Conservation (phyloP, 1,284 basidiomycete species). For the Meira miltonrushii region DNA sequence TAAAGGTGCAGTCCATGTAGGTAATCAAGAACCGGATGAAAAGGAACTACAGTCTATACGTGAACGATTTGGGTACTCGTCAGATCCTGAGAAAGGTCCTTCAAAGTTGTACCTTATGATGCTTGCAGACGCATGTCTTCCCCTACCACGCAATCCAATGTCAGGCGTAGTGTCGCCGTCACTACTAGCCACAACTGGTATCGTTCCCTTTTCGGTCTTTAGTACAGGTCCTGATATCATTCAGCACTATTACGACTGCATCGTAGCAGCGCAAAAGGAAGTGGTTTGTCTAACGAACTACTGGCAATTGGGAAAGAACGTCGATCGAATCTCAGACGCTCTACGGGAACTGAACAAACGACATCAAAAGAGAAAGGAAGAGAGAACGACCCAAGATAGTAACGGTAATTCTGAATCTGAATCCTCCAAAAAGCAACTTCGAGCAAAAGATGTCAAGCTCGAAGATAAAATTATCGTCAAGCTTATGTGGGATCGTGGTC, state of each 20-base stretch:
- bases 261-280: conserved; percentile 43
- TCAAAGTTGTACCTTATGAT: conserved; percentile 44
- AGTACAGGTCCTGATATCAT: conserved; percentile 51
- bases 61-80: conserved; percentile 35
- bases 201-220: conserved; percentile 47
- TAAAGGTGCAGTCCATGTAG: conserved; percentile 38
- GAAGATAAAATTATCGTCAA: conserved; percentile 45
- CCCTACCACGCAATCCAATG: conserved; percentile 39
- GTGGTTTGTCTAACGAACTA: conserved; percentile 52
- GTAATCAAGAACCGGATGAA: conserved; percentile 40
- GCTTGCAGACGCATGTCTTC: conserved; percentile 45
- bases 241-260: conserved; percentile 51
- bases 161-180: conserved; percentile 48
- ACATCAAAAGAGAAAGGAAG: conserved; percentile 19
- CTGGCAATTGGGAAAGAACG: conserved; percentile 50
- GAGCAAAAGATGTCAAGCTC: conserved; percentile 11
- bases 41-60: conserved; percentile 40
- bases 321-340: conserved; percentile 44
- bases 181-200: conserved; percentile 47
- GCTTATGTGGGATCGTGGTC: conserved; percentile 51
- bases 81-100: conserved; percentile 32
- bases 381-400: conserved; percentile 6
- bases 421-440: conserved; percentile 18
- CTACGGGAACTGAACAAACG: conserved; percentile 40
- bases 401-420: conserved; percentile 13